Evolutionary conservation across 768 basidiomycete genomes (phyloP).

Genomic region (Coprinopsis cinerea): DNA sequence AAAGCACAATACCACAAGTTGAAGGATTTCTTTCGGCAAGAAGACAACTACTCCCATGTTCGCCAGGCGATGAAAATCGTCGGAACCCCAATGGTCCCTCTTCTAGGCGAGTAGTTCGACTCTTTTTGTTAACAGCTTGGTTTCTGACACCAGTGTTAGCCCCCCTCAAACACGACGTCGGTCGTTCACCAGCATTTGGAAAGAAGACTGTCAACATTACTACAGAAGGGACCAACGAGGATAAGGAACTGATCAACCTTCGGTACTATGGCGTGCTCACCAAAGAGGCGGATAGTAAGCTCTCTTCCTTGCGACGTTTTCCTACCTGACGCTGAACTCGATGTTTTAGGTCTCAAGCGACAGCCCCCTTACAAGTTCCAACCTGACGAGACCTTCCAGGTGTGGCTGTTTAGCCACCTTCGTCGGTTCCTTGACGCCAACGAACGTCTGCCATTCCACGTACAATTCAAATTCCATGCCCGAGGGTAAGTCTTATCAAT

Average conservation of each 20-base stretch:
- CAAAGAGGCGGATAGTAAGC: neutral
- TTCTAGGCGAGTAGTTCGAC: neutral
- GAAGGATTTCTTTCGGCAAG: conserved; percentile 23
- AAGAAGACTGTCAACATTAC: conserved; percentile 9
- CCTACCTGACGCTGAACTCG: neutral
- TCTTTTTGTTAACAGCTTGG: neutral
- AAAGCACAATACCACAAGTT: conserved; percentile 26
- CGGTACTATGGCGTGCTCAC: neutral
- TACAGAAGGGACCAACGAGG: conserved; percentile 8
- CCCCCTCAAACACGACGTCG: conserved; percentile 25
- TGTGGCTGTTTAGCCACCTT: conserved; percentile 4
- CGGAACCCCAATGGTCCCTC: conserved; percentile 12
- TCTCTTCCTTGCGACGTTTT: neutral
- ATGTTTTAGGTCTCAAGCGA: no score
- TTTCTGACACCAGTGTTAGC: conserved; percentile 10
- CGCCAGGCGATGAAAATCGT: conserved; percentile 20
- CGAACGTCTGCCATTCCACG: neutral
- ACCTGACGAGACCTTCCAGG: neutral
- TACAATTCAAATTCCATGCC: neutral
- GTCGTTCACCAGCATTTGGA: neutral
- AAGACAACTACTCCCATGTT: conserved; percentile 22
- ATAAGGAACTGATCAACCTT: conserved; percentile 13
- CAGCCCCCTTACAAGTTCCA: no score
- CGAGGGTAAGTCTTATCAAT: neutral
- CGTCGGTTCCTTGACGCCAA: neutral